Evolutionary conservation across 352 stramenopile genomes (phyloP), one percentile per base, ranked within the genome.

Genomic region (Plasmopara viticola): DNA sequence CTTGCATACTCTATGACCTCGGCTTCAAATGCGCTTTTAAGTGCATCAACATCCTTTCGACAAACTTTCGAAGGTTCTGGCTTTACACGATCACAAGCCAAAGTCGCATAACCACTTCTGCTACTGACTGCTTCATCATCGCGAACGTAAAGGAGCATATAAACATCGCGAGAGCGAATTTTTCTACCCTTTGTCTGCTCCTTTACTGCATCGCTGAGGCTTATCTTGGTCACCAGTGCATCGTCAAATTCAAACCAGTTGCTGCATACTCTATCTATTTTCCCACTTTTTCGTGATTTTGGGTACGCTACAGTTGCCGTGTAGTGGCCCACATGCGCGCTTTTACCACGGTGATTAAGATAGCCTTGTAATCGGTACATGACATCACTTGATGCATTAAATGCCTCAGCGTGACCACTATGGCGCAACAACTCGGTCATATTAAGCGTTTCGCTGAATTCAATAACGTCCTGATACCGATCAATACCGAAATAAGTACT

Each of bases 201-300:
- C 62, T 71, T 78, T 14, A 58, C 62, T n/a, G 49, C 58, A 20
- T 70, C 62, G 12, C 48, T 47, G 30, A 53, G 57, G 13, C 61
- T 59, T 65, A 75, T 75, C 38, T 68, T 64, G 28, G 68, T 81
- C n/a, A 93, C 84, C 25, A 78, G 53, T 17, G 65, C 81, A 53
- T 95, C 84, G 37, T 94, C 81, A 55, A 94, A 94, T 58, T 87
- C 80, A 60, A 84, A 95, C 78, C 83, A 93, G 18, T 80, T 62
- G 7, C 67, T 49, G 8, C 43, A 42, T 0, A 53, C 47, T 14
- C 51, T 43, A 30, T 53, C 43, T 15, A 44, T 30, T 5, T 9
- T 9, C 41, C 30, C n/a, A 48, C 66, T 41, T 18, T 38, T 45
- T 13, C 48, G 50, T 41, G 45, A 2, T 43, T 64, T 66, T 33